These are phyloP conservation scores for Chlorella vulgaris DNA, from an alignment of 139 green algal genomes.

Conservation along the genomic window DNA sequence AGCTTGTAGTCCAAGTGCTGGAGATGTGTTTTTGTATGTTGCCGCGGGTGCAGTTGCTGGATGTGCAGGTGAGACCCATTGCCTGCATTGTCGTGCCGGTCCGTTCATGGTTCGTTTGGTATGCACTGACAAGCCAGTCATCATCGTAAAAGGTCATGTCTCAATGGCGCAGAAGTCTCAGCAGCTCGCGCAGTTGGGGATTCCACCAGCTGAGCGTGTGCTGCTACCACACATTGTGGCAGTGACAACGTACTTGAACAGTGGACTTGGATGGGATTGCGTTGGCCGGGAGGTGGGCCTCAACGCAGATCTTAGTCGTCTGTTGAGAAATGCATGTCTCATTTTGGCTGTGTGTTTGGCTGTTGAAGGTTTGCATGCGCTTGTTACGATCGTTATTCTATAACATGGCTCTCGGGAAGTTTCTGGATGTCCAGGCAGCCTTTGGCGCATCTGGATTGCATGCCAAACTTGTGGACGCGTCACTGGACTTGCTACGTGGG, in stretches of 20 bases:
- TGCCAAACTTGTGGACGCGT: constrained; percentile 30
- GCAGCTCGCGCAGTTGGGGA: constrained; percentile 30
- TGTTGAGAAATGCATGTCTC: too few species aligned
- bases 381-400: constrained; percentile 39
- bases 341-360: background rate
- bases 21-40: constrained; percentile 47
- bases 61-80: constrained; percentile 18
- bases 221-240: constrained; percentile 38
- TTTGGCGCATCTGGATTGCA: constrained; percentile 35
- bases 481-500: constrained; percentile 22
- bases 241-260: constrained; percentile 5
- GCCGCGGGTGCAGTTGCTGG: constrained; percentile 38
- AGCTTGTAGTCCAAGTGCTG: constrained; percentile 36
- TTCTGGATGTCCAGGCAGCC: constrained; percentile 42
- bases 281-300: constrained; percentile 10
- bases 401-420: constrained; percentile 37
- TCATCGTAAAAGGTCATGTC: too few species aligned
- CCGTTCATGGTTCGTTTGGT: background rate
- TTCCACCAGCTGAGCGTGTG: constrained; percentile 30
- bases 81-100: background rate
- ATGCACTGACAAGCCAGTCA: too few species aligned
- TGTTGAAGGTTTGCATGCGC: constrained; percentile 27
- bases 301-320: too few species aligned
- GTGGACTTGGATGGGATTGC: constrained; percentile 7
- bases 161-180: constrained; percentile 25